phyloP scores from a whole-genome alignment of 2,329 filamentous ascomycete species.

The Trichophyton benhamiae region DNA sequence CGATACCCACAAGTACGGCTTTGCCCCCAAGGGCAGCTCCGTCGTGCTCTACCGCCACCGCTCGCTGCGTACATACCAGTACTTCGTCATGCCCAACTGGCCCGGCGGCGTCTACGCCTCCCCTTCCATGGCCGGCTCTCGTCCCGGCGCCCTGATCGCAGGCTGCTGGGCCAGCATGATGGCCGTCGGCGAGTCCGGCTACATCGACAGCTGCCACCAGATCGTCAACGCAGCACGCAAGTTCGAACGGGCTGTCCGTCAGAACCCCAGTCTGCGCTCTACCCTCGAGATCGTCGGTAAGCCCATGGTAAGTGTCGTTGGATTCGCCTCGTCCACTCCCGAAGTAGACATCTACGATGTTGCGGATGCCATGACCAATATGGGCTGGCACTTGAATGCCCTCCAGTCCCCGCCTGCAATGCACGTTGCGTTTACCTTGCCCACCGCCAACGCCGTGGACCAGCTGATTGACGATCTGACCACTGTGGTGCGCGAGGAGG shows the following conservation, averaged over 20 bases:
- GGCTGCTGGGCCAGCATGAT: conserved; percentile 92
- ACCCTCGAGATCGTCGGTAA: conserved; percentile 73
- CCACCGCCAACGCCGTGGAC: conserved; percentile 70
- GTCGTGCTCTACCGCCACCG: conserved; percentile 80
- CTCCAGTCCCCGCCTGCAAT: conserved; percentile 85
- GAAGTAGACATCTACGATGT: conserved; percentile 88
- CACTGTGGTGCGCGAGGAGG: conserved; percentile 50
- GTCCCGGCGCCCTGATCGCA: conserved; percentile 86
- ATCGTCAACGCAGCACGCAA: conserved; percentile 82
- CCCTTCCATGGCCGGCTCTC: conserved; percentile 78
- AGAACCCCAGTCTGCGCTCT: conserved; percentile 53
- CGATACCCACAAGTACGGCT: conserved; percentile 98
- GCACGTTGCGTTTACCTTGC: conserved; percentile 85
- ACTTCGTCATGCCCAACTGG: conserved; percentile 94
- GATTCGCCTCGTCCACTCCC: conserved; percentile 60
- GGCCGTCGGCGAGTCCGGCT: conserved; percentile 74
- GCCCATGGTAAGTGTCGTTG: conserved; percentile 79
- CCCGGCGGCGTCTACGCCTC: conserved; percentile 91
- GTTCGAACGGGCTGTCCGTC: conserved; percentile 61
- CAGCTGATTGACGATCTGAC: conserved; percentile 59
- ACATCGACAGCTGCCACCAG: conserved; percentile 71
- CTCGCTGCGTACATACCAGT: conserved; percentile 73
- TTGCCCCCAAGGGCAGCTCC: conserved; percentile 94
- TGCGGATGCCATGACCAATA: conserved; percentile 69
- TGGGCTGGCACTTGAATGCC: conserved; percentile 92